Base-by-base conservation (phyloP, 2,329 filamentous ascomycete species). In the Fusarium nisikadoi region DNA sequence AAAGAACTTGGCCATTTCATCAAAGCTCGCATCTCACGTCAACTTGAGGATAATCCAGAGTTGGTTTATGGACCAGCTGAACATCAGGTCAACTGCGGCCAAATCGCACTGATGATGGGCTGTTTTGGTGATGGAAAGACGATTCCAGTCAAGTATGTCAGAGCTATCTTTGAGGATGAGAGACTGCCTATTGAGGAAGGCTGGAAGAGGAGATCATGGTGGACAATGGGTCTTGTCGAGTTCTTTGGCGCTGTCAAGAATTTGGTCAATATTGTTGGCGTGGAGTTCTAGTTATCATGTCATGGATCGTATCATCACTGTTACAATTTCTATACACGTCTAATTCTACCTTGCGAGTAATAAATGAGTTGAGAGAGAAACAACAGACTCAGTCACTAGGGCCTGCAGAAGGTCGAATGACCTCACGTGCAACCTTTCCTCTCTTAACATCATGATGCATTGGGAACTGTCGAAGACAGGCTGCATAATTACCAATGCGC, bases 161-260 rank as follows among this genome's bases (percentile, higher is more conserved):
- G 53, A 5, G 74, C 72, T 39, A 62, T 76, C 43, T 70, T 76
- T 38, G 25, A 67, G n/a, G 72, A 76, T 2, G 74, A 76, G 59
- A 72, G 74, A 27, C 62, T 76, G 6, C 74, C 74, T 5, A 42
- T 65, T 9, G 33, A 68, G 16, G 72, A 76, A 25, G 74, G 74
- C 13, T 76, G 74, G 74, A 68, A 43, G 42, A 68, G 53, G 52
- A 56, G 70, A 25, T 59, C 27, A 11, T 75, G 68, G 74, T 74
- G 71, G 72, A 67, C 62, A 14, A 69, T 76, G 47, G 67, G 72
- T 6, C 50, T 76, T 19, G 6, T 74, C 12, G 66, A 72, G 16
- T 70, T 75, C 25, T 72, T 73, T 29, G 3, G 59, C 7, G 38
- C 63, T 17, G 63, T 66, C 4, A 63, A 38, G n/a, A 66, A 50